phyloP scores from a whole-genome alignment of 257 asterid genomes.

The Fraxinus americana region DNA sequence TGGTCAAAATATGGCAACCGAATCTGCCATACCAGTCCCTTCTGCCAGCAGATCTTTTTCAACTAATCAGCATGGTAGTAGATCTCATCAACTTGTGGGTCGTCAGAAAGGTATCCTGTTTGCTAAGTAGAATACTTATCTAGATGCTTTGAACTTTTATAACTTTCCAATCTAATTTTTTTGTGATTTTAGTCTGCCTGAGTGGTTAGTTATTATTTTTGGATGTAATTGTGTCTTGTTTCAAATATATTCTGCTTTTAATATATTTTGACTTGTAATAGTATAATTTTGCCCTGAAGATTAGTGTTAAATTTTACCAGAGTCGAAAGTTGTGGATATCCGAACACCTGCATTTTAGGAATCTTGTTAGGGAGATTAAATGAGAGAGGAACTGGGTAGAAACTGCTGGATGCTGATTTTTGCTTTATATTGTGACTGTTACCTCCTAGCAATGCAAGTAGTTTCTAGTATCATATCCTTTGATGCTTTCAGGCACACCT shows the following conservation, averaged over 20 bases:
- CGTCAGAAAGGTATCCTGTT: constrained; percentile 74
- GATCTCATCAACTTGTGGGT: constrained; percentile 65
- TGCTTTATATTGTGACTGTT: constrained; percentile 14
- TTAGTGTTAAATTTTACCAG: neutral
- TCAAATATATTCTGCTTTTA: neutral
- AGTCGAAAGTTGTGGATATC: neutral
- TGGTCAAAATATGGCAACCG: constrained; percentile 48
- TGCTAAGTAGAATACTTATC: constrained; percentile 17
- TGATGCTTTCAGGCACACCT: neutral
- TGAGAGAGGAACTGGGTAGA: neutral
- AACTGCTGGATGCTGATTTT: neutral
- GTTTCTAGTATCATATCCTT: constrained; percentile 15
- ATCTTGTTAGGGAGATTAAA: neutral
- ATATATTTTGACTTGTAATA: neutral
- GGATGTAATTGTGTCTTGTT: neutral
- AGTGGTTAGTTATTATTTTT: neutral
- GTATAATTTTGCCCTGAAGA: neutral
- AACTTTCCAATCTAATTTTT: neutral
- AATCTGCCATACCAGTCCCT: constrained; percentile 43
- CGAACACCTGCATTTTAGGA: neutral
- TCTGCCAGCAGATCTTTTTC: constrained; percentile 55
- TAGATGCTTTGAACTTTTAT: neutral
- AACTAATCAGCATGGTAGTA: constrained; percentile 53
- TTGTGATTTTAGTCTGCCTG: neutral
- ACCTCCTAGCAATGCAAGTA: constrained; percentile 10